A percentile compares a stretch with the other conserved stretches of the same genome.
phyloP scores from a whole-genome alignment of 108 stramenopile genomes.

The Stephanodiscus minutulus region DNA sequence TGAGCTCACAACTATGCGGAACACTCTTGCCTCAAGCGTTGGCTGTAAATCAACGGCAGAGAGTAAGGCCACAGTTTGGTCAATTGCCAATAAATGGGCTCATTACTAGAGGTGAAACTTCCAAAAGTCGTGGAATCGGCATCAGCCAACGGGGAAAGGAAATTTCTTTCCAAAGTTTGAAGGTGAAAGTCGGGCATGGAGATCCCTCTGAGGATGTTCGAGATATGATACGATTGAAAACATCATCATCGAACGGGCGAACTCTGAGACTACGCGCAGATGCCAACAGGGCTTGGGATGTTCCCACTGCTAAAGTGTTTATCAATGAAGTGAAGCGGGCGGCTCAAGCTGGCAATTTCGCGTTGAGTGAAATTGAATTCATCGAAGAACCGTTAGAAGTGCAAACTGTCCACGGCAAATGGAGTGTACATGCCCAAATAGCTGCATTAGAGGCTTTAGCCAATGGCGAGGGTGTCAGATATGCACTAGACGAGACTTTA shows the following conservation, averaged over 20 bases:
- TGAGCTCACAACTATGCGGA: constrained; percentile 59
- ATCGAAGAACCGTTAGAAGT: constrained; percentile 79
- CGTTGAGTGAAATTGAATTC: constrained; percentile 54
- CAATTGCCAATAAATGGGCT: constrained; percentile 70
- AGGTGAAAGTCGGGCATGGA: constrained; percentile 81
- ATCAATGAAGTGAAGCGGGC: constrained; percentile 32
- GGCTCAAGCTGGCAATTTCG: constrained; percentile 2
- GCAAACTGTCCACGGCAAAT: constrained; percentile 29
- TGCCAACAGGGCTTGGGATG: constrained; percentile 78
- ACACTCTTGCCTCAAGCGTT: constrained; percentile 65
- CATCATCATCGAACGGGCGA: constrained; percentile 4
- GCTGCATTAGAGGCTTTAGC: constrained; percentile 56
- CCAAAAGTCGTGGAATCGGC: neutral
- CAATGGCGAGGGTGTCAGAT: constrained; percentile 48
- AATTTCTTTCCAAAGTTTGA: constrained; percentile 59
- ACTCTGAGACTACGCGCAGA: constrained; percentile 58
- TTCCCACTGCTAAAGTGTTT: constrained; percentile 51
- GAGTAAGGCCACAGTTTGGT: constrained; percentile 13
- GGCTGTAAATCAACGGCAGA: constrained; percentile 17
- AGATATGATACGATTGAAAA: constrained; percentile 33
- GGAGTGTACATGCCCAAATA: constrained; percentile 60
- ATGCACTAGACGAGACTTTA: constrained; percentile 83
- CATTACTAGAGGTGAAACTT: constrained; percentile 50
- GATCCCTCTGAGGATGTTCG: constrained; percentile 41
- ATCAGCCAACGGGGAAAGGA: constrained; percentile 1